Conservation (phyloP, 2,329 filamentous ascomycete genomes). For the Curvularia lunata region DNA sequence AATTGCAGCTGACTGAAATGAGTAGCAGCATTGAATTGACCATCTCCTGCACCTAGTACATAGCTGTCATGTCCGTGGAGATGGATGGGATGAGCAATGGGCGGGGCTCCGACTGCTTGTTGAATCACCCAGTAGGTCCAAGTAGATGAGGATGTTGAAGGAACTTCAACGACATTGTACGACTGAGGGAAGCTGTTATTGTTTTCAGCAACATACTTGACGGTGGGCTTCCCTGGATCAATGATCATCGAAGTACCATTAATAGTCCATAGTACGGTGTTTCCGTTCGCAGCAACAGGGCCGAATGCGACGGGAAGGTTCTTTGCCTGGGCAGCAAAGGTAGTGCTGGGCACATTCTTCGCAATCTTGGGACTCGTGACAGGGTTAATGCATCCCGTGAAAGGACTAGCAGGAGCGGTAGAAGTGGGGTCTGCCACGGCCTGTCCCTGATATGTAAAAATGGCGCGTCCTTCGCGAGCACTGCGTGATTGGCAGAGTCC, state of each 20-base stretch:
- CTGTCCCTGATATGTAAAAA: slow-evolving; percentile 48
- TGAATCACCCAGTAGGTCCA: slow-evolving; percentile 59
- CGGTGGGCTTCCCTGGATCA: slow-evolving; percentile 57
- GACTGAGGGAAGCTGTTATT: slow-evolving; percentile 50
- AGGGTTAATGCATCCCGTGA: slow-evolving; percentile 47
- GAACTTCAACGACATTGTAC: slow-evolving; percentile 53
- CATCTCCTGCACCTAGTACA: slow-evolving; percentile 45
- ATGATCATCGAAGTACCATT: slow-evolving; percentile 57
- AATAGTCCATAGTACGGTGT: slow-evolving; percentile 42
- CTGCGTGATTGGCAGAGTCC: slow-evolving; percentile 31
- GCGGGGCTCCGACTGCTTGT: slow-evolving; percentile 42
- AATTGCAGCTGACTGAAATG: slow-evolving; percentile 40
- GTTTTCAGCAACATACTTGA: slow-evolving; percentile 52
- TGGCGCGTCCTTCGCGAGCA: slow-evolving; percentile 43
- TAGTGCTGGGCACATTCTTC: slow-evolving; percentile 42
- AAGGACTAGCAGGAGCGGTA: slow-evolving; percentile 28
- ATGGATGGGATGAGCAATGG: slow-evolving; percentile 47
- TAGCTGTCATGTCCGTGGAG: slow-evolving; percentile 39
- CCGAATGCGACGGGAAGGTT: slow-evolving; percentile 40
- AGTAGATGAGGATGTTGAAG: slow-evolving; percentile 29
- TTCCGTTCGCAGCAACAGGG: slow-evolving; percentile 34
- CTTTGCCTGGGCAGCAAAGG: slow-evolving; percentile 34
- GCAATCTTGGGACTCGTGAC: slow-evolving; percentile 43
- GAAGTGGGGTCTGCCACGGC: slow-evolving; percentile 47
- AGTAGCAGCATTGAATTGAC: slow-evolving; percentile 18